These are phyloP conservation scores for Monosporozyma aquatica DNA, from an alignment of 805 yeast genomes.

Conservation along the genomic window DNA sequence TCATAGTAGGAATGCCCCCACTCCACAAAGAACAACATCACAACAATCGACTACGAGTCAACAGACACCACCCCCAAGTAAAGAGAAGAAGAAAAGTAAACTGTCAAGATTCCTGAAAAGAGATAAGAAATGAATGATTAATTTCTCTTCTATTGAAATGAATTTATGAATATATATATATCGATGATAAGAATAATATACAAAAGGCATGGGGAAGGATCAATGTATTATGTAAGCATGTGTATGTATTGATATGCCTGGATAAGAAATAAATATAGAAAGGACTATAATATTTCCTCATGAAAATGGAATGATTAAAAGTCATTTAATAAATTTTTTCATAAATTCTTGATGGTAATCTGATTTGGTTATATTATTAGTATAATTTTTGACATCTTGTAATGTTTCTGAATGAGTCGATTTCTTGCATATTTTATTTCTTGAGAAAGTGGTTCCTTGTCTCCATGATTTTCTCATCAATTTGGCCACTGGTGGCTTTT, in stretches of 20 bases:
- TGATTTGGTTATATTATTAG: slow-evolving; percentile 32
- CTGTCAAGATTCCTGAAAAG: slow-evolving; percentile 38
- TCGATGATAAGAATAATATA: no score
- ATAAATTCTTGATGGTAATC: slow-evolving; percentile 37
- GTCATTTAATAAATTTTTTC: slow-evolving; percentile 32
- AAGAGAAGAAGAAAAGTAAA: slow-evolving; percentile 39
- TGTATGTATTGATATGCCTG: background rate
- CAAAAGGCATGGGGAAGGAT: no score
- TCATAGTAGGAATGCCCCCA: background rate
- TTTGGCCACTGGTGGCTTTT: background rate
- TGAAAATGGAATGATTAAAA: no score
- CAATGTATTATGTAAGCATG: no score
- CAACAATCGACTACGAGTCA: background rate
- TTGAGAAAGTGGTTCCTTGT: slow-evolving; percentile 18
- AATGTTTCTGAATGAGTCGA: background rate
- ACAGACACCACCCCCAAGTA: slow-evolving; percentile 7
- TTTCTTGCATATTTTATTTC: slow-evolving; percentile 22
- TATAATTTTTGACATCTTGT: slow-evolving; percentile 12
- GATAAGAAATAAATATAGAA: no score
- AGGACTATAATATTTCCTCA: background rate
- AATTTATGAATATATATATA: background rate
- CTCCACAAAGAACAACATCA: background rate
- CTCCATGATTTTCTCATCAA: slow-evolving; percentile 14
- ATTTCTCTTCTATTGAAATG: no score
- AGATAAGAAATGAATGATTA: slow-evolving; percentile 5